Conservation (phyloP, 2,329 filamentous ascomycete species). For the Penicillium freii region DNA sequence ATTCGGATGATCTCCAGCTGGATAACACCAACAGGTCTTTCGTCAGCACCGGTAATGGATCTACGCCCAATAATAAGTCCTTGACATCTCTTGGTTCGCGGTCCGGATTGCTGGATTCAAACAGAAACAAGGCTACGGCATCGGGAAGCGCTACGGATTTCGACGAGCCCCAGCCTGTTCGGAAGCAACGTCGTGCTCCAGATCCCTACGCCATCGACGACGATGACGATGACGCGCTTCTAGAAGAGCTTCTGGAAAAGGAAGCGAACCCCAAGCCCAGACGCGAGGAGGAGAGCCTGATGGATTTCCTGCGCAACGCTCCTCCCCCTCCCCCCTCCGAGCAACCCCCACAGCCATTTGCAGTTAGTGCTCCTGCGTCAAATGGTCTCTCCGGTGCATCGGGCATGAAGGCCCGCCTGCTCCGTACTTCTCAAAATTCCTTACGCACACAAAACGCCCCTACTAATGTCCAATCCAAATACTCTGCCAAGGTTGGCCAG, state of each 20-base stretch:
- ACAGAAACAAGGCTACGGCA: constrained; percentile 23
- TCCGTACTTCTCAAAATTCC: constrained; percentile 34
- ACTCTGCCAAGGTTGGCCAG: constrained; percentile 39
- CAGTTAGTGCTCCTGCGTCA: constrained; percentile 19
- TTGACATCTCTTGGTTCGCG: constrained; percentile 68
- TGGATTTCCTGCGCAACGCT: constrained; percentile 49
- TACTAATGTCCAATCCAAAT: constrained; percentile 34
- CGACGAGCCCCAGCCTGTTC: constrained; percentile 47
- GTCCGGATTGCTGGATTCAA: constrained; percentile 61
- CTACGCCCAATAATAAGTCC: constrained; percentile 47
- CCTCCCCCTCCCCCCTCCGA: constrained; percentile 43
- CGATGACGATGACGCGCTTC: constrained; percentile 61
- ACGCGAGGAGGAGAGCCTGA: constrained; percentile 47
- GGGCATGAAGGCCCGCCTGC: constrained; percentile 37
- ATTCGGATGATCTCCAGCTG: constrained; percentile 69
- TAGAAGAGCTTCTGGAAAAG: constrained; percentile 33
- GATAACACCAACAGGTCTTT: constrained; percentile 38
- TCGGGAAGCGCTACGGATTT: constrained; percentile 10
- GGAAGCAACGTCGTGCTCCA: constrained; percentile 73
- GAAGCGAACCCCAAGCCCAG: constrained; percentile 29
- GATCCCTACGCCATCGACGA: constrained; percentile 91
- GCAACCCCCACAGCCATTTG: constrained; percentile 33
- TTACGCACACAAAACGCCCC: constrained; percentile 36
- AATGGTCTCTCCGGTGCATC: constrained; percentile 19
- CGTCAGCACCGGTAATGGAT: constrained; percentile 51